Conservation (phyloP, 306 rosid genomes). For the Medicago arabica region DNA sequence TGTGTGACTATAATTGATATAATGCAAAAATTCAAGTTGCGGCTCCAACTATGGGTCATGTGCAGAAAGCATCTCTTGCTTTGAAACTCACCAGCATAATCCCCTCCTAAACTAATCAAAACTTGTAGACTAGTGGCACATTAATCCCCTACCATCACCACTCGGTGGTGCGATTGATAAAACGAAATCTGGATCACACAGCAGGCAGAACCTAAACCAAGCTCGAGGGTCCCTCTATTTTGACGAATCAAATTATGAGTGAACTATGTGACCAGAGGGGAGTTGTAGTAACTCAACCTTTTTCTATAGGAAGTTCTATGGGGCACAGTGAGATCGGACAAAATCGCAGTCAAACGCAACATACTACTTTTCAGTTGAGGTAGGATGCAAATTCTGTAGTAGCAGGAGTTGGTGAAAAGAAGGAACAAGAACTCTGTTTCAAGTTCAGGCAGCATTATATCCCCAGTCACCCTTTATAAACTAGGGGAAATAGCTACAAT, state of each 20-base stretch:
- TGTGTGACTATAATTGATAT: not conserved
- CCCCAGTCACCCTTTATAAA: slow-evolving; percentile 14
- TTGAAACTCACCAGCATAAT: slow-evolving; percentile 8
- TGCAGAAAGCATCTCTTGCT: slow-evolving; percentile 25
- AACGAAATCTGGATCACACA: not conserved
- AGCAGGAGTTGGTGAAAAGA: not conserved
- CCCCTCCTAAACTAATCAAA: not conserved
- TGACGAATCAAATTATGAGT: not conserved
- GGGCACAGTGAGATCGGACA: not conserved
- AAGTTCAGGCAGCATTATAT: not conserved
- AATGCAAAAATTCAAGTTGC: not conserved
- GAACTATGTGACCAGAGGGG: not conserved
- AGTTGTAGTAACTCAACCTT: not conserved
- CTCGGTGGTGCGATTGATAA: not conserved
- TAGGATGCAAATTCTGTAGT: not conserved
- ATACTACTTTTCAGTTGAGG: not conserved
- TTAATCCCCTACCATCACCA: not conserved
- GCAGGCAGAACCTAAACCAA: slow-evolving; percentile 3
- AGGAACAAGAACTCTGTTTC: not conserved
- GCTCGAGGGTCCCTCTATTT: not conserved
- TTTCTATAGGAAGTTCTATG: not conserved
- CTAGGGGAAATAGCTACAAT: slow-evolving; percentile 22
- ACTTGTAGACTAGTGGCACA: not conserved
- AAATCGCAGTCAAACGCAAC: not conserved
- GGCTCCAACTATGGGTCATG: not conserved